A percentile compares a stretch with the other conserved stretches of the same genome.
Conservation (phyloP, 495 filamentous ascomycete genomes). For the Rusavskia elegans region DNA sequence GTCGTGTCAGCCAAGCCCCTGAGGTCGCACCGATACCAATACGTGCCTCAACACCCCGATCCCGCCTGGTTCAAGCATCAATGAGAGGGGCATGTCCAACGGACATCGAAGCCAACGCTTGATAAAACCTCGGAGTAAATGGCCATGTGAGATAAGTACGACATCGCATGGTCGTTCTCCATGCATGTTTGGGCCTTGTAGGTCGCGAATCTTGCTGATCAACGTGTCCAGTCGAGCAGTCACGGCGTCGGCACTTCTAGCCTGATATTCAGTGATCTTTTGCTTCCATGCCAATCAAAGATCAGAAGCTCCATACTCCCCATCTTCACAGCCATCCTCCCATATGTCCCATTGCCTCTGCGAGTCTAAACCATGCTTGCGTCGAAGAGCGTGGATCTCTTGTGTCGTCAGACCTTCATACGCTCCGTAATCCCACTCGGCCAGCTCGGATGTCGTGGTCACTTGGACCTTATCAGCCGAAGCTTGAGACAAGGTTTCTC, state of each 20-base stretch:
- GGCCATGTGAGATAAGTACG: constrained; percentile 51
- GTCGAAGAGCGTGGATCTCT: constrained; percentile 45
- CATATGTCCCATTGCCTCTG: constrained; percentile 60
- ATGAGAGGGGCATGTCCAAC: constrained; percentile 43
- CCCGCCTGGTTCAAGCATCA: constrained; percentile 63
- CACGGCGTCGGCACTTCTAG: constrained; percentile 34
- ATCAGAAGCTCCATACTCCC: constrained; percentile 17
- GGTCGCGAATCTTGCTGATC: constrained; percentile 46
- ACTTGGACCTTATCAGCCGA: constrained; percentile 22
- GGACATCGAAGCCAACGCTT: constrained; percentile 61
- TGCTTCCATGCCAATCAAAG: constrained; percentile 3
- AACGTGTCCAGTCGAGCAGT: constrained; percentile 46
- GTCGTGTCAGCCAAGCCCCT: neutral
- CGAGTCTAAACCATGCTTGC: constrained; percentile 38
- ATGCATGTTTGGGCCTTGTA: constrained; percentile 29
- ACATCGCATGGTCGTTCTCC: constrained; percentile 37
- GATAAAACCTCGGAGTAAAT: constrained; percentile 60
- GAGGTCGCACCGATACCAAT: neutral
- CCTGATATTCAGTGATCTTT: neutral
- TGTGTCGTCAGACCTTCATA: constrained; percentile 65
- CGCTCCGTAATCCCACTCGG: constrained; percentile 79
- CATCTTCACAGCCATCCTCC: constrained; percentile 58
- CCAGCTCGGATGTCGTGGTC: constrained; percentile 46
- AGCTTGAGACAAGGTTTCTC: constrained; percentile 19
- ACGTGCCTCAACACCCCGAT: constrained; percentile 48